These are phyloP conservation scores for Debaryomycetaceae sp. DNA, from an alignment of 1,139 yeast genomes.

Conservation along the genomic window DNA sequence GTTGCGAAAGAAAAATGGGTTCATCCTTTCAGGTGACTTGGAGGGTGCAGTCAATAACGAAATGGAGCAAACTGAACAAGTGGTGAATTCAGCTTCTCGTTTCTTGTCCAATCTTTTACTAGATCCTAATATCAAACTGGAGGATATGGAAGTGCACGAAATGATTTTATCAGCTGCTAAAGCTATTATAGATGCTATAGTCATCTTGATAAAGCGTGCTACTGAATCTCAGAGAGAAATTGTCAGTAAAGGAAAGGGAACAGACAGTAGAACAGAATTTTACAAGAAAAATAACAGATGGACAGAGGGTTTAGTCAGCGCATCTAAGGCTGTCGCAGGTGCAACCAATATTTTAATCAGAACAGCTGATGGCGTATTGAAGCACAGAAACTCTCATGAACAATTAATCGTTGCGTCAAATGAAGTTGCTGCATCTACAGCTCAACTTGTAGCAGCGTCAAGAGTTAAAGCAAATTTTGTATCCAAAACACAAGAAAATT, in stretches of 20 bases:
- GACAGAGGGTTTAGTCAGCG: constrained; percentile 93
- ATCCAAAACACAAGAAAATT: constrained; percentile 72
- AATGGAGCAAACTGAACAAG: constrained; percentile 66
- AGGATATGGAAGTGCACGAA: constrained; percentile 70
- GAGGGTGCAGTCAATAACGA: constrained; percentile 71
- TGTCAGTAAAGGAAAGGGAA: constrained; percentile 68
- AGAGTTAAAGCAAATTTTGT: constrained; percentile 79
- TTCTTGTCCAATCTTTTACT: constrained; percentile 55
- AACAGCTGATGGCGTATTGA: constrained; percentile 82
- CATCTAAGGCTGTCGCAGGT: constrained; percentile 85
- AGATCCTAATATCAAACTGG: constrained; percentile 54
- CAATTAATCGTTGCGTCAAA: constrained; percentile 87
- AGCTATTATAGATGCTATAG: constrained; percentile 78
- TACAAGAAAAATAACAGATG: constrained; percentile 87
- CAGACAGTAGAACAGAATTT: constrained; percentile 66
- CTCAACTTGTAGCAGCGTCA: constrained; percentile 89
- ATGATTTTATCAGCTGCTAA: constrained; percentile 77
- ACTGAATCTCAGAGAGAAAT: constrained; percentile 82
- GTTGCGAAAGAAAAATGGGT: constrained; percentile 41
- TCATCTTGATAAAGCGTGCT: constrained; percentile 68
- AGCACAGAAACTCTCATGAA: constrained; percentile 64
- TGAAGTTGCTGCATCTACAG: constrained; percentile 91
- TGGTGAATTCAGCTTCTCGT: constrained; percentile 64
- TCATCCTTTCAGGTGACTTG: constrained; percentile 52
- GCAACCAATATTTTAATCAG: constrained; percentile 77